Conservation (phyloP, 306 rosid species). For the Canavalia ensiformis region DNA sequence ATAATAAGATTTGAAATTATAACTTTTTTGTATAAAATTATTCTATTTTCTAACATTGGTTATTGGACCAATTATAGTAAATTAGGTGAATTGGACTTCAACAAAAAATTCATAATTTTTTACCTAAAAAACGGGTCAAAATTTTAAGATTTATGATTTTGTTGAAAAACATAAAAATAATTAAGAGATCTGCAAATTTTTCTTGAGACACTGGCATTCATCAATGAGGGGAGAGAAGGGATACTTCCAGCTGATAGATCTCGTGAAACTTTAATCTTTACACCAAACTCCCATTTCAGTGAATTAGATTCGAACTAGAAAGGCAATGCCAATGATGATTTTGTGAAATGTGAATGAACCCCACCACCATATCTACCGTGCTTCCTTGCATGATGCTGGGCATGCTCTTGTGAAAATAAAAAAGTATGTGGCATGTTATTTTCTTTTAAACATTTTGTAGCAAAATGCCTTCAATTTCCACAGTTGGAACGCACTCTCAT, state of each 20-base stretch:
- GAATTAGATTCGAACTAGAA: neutral
- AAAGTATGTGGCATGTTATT: neutral
- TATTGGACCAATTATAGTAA: too few species aligned
- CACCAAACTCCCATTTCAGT: neutral
- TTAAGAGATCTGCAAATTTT: neutral
- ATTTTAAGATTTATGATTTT: neutral
- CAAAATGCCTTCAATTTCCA: neutral
- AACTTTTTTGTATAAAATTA: too few species aligned
- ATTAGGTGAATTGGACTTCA: too few species aligned
- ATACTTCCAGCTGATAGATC: neutral
- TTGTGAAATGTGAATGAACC: too few species aligned
- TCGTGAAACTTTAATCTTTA: constrained; percentile 8
- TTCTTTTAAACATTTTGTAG: neutral
- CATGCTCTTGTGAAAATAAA: too few species aligned
- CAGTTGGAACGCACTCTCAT: neutral
- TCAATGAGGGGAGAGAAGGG: neutral
- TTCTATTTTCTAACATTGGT: too few species aligned
- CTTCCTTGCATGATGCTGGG: too few species aligned
- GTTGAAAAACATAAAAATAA: neutral
- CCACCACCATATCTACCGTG: too few species aligned
- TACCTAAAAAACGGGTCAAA: neutral
- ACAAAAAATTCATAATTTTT: too few species aligned
- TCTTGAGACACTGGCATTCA: neutral
- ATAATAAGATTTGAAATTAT: too few species aligned
- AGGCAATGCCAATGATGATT: too few species aligned